A percentile compares a stretch with the other conserved stretches of the same genome.
Evolutionary conservation across 2,329 filamentous ascomycete species (phyloP).

Genomic region (Calonectria leucothoes): DNA sequence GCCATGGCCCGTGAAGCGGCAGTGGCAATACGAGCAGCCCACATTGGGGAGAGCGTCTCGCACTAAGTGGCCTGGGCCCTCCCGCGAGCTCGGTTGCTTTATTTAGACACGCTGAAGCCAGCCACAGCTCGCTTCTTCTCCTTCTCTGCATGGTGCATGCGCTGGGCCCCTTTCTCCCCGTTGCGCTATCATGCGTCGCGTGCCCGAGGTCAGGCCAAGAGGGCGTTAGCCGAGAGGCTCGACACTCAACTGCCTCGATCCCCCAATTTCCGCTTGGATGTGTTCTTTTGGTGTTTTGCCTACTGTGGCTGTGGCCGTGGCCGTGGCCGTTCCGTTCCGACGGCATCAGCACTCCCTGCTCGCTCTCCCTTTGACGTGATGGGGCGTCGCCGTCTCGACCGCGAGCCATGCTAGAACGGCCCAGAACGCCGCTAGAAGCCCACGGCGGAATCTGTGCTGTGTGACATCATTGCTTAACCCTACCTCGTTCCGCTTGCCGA

Average conservation of each 20-base stretch:
- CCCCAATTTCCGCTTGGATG: neutral
- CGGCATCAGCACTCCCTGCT: too few relatives aligned
- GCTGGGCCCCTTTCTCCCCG: neutral
- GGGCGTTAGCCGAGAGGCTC: neutral
- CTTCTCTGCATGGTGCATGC: neutral
- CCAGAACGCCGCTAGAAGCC: constrained; percentile 1
- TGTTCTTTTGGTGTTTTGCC: neutral
- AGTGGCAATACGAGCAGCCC: neutral
- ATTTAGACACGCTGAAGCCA: neutral
- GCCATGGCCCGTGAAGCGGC: neutral
- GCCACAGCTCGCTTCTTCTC: neutral
- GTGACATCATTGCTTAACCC: neutral
- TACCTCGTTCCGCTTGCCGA: neutral
- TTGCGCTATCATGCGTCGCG: neutral
- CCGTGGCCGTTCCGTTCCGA: too few relatives aligned
- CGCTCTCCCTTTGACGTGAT: neutral
- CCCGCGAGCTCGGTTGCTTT: neutral
- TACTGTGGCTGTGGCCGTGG: too few relatives aligned
- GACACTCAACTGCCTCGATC: neutral
- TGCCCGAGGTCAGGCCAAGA: neutral
- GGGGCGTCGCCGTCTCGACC: neutral
- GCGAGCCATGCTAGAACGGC: neutral
- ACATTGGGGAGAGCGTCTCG: neutral
- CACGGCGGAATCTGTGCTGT: neutral
- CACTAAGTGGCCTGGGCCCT: neutral